Base-by-base conservation (phyloP, 441 rosid genomes). In the Pelargonium citronellum region DNA sequence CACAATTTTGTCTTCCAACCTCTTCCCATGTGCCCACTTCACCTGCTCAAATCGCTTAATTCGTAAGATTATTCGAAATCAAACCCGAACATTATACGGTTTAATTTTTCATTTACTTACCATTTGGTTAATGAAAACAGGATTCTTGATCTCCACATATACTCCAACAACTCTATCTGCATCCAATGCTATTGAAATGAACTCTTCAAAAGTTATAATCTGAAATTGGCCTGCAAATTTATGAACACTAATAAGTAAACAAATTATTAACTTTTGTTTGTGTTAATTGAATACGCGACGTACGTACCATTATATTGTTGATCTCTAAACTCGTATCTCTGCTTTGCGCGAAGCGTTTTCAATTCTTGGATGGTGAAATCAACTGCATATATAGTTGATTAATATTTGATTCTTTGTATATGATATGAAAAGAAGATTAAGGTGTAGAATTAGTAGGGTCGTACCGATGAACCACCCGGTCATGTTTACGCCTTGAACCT, bases 141-240 rank as follows among this genome's bases (percentile, higher is more conserved):
- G 78, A 39, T 70, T 75, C 34, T 75, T 75, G 19, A 75, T 75
- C 71, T 75, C 74, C 6, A 74, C 74, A 20, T 75, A 75, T 27
- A 75, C 67, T 5, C 78, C 78, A 0, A 75, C 74, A 0, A 64
- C 58, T 62, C 71, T 60, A 13, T 41, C 47, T 1, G 71, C 74
- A 60, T 75, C 71, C 19, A 67, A 41, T 20, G 74, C 78, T 8
- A 75, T 67, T 12, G 74, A 58, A 55, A 75, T 75, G 64, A 5
- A 75, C 68, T 75, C 74, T 67, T 75, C 78, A 27, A 75, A 70
- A 9, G 74, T 75, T 5, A 75, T 60, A 4, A 11, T 51, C 24
- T n/a, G 74, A 53, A 70, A 70, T 53, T 70, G 51, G 7, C 78
- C 78, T 75, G 74, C 22, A 58, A 1, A 55, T 16, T 9, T 47